Evolutionary conservation across 495 filamentous ascomycete species (phyloP), one percentile per base, ranked within the genome.

Genomic region (Penicillium coprophilum): DNA sequence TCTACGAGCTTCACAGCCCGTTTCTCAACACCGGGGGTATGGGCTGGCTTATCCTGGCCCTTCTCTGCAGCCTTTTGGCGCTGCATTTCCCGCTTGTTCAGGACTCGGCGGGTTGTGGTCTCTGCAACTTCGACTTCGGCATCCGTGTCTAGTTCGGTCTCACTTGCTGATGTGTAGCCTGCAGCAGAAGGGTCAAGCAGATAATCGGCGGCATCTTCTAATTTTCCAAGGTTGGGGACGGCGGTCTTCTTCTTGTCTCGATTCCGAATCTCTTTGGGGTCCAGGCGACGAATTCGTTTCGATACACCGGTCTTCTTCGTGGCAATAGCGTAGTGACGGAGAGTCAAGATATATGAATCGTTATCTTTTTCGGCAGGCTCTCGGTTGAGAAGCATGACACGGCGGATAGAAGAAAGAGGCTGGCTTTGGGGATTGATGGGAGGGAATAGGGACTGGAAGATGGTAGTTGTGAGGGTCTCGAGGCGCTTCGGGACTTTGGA

Each of bases 391-490:
- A 97, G 82, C 51, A 99, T 81, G 3, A 97, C 87, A 61, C 95
- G 85, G 51, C 87, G 87, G 65, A 97, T 96, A 12, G 90, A 91
- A 39, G 87, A 84, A 31, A 97, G 79, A 8, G 95, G 92, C 2
- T 90, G 95, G 21, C 82, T 84, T 68, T 96, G 91, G 0, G 94
- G 95, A 62, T 92, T 92, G 72, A 99, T 97, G 3, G 92, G 90
- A 19, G 94, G 93, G 67, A 99, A 97, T 34, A 99, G 83, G 2
- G 90, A 95, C 70, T 97, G 94, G 75, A 97, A 99, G 61, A 96
- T 84, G 36, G 91, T 92, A 7, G 92, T 97, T 2, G 89, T 85
- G n/a, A 99, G 86, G 21, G 85, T 84, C 72, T 99, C 95, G 64
- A 97, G 88, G 56, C 96, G 91, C 62, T 90, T 92, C 21, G 81